phyloP scores from a whole-genome alignment of 306 rosid species.

The Gleditsia sinensis region DNA sequence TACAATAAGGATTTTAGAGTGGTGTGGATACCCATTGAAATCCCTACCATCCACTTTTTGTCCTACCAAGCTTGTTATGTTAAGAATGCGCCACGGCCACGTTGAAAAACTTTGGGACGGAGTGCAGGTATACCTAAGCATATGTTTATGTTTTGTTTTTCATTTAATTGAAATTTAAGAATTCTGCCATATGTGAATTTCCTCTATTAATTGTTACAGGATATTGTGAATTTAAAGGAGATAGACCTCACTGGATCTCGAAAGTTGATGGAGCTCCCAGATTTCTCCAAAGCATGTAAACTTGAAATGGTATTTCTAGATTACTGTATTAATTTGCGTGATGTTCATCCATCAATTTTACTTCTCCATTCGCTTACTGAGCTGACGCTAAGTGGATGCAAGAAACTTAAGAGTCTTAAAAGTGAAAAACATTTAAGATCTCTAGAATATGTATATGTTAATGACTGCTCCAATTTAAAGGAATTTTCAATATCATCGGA shows the following conservation, averaged over 20 bases:
- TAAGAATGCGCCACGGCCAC: background rate
- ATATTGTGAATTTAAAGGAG: background rate
- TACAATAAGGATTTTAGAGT: background rate
- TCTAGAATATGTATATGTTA: fast-evolving
- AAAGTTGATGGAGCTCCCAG: background rate
- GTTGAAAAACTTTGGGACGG: background rate
- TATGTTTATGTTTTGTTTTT: background rate
- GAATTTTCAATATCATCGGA: background rate
- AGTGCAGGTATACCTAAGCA: background rate
- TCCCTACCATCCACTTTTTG: background rate
- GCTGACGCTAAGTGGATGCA: background rate
- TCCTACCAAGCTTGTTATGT: background rate
- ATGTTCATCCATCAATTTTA: background rate
- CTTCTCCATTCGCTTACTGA: background rate
- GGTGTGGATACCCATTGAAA: background rate
- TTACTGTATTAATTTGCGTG: background rate
- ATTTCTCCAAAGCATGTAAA: background rate
- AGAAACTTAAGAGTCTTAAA: background rate
- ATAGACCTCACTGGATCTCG: fast-evolving
- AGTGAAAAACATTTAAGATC: background rate
- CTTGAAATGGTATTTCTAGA: background rate
- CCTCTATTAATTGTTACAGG: background rate
- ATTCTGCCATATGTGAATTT: background rate
- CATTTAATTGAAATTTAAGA: background rate
- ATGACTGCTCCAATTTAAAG: background rate